Conservation (phyloP, 768 basidiomycete genomes). For the Pleurotus eryngii region DNA sequence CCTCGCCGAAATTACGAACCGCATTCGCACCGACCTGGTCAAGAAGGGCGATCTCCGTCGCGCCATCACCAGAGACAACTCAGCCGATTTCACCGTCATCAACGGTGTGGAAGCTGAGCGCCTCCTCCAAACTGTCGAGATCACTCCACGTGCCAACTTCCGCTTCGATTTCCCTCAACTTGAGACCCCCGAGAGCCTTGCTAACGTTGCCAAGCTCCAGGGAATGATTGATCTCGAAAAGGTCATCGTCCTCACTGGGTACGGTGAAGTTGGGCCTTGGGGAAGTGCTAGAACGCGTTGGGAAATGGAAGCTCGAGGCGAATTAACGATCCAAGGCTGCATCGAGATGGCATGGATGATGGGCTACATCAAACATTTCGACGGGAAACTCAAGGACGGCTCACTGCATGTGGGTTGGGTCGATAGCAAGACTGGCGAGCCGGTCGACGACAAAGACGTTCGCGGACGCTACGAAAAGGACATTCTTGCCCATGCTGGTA, state of each 20-base stretch:
- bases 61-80: slow-evolving; percentile 90
- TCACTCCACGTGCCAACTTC: slow-evolving; percentile 98
- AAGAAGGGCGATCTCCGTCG: slow-evolving; percentile 91
- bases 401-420: slow-evolving; percentile 98
- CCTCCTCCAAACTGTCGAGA: slow-evolving; percentile 86
- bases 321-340: slow-evolving; percentile 95
- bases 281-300: slow-evolving; percentile 96
- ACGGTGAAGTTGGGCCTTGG: slow-evolving; percentile 98
- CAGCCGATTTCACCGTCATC: slow-evolving; percentile 90
- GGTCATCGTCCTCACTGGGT: slow-evolving; percentile 94
- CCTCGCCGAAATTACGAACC: slow-evolving; percentile 85
- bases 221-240: slow-evolving; percentile 95
- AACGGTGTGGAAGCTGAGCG: slow-evolving; percentile 92
- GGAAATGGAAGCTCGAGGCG: slow-evolving; percentile 99
- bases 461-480: slow-evolving; percentile 93
- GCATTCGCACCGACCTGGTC: slow-evolving; percentile 78
- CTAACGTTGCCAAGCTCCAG: slow-evolving; percentile 73
- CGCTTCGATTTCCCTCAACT: slow-evolving; percentile 89
- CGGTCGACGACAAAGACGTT: slow-evolving; percentile 97
- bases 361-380: slow-evolving; percentile 98
- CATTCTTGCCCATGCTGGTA: slow-evolving; percentile 85
- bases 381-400: slow-evolving; percentile 92
- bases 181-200: slow-evolving; percentile 66
- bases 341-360: slow-evolving; percentile 99
- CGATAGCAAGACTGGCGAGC: slow-evolving; percentile 87